These are phyloP conservation scores for Alternaria burnsii DNA, from an alignment of 2,329 filamentous ascomycete genomes.

Conservation along the genomic window DNA sequence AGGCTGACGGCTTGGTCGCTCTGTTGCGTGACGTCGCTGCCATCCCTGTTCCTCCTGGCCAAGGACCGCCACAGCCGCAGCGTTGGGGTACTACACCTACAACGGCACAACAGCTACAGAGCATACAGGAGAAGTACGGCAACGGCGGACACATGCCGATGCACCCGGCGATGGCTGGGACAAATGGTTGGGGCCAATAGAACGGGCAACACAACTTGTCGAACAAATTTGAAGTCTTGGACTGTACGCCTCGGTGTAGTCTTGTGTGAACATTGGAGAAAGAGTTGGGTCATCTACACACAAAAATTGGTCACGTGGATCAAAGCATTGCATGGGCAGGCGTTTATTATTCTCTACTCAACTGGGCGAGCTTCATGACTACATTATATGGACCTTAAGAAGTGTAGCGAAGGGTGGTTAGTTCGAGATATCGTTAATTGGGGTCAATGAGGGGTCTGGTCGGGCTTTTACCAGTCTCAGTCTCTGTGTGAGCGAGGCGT, in stretches of 20 bases:
- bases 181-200: conserved; percentile 14
- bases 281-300: background rate
- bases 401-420: background rate
- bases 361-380: background rate
- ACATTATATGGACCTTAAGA: background rate
- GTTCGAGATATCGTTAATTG: background rate
- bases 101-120: conserved; percentile 41
- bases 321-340: conserved; percentile 8
- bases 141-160: conserved; percentile 19
- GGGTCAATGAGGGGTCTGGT: background rate
- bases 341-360: conserved; percentile 10
- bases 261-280: background rate
- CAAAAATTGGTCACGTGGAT: background rate
- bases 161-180: conserved; percentile 13
- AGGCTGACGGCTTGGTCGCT: conserved; percentile 73
- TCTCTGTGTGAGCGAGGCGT: conserved; percentile 3
- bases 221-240: background rate
- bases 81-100: conserved; percentile 38
- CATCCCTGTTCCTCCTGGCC: conserved; percentile 28
- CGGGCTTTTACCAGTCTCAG: background rate
- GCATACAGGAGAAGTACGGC: conserved; percentile 45
- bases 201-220: background rate
- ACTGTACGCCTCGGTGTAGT: background rate
- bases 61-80: conserved; percentile 22
- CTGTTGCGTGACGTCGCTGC: conserved; percentile 67